Conservation (phyloP, 192 early-diverging fungal species). For the Backusella australiensis region DNA sequence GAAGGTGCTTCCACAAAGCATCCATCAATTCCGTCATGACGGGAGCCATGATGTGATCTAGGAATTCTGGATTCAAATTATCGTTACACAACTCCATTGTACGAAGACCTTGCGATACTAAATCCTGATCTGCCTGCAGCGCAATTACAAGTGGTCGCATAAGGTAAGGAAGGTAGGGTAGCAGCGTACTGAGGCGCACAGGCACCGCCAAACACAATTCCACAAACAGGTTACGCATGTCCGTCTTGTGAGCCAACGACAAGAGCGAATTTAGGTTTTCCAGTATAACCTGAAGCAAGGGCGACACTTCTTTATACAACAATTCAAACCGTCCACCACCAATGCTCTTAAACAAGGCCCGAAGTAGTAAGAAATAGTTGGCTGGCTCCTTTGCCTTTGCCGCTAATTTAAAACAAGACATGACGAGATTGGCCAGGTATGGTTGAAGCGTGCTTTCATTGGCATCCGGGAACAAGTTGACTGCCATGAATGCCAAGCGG, state of each 20-base stretch:
- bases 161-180: slow-evolving; percentile 89
- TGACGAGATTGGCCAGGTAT: slow-evolving; percentile 86
- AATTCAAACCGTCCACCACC: slow-evolving; percentile 96
- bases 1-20: slow-evolving; percentile 91
- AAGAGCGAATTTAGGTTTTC: slow-evolving; percentile 84
- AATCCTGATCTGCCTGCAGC: slow-evolving; percentile 85
- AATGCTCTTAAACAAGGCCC: slow-evolving; percentile 91
- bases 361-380: slow-evolving; percentile 92
- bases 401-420: slow-evolving; percentile 81
- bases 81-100: slow-evolving; percentile 99
- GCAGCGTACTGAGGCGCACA: slow-evolving; percentile 87
- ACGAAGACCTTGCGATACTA: slow-evolving; percentile 92
- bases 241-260: slow-evolving; percentile 74
- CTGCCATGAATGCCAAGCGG: slow-evolving; percentile 92
- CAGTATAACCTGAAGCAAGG: slow-evolving; percentile 87
- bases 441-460: slow-evolving; percentile 92
- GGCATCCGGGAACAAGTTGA: slow-evolving; percentile 85
- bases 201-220: slow-evolving; percentile 97
- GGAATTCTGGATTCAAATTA: slow-evolving; percentile 94
- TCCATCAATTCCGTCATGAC: slow-evolving; percentile 94
- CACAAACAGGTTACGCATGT: slow-evolving; percentile 93
- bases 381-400: slow-evolving; percentile 80
- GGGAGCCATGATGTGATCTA: slow-evolving; percentile 95
- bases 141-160: slow-evolving; percentile 98
- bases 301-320: slow-evolving; percentile 96